These are phyloP conservation scores for Dryas drummondii DNA, from an alignment of 306 rosid genomes.

Conservation along the genomic window DNA sequence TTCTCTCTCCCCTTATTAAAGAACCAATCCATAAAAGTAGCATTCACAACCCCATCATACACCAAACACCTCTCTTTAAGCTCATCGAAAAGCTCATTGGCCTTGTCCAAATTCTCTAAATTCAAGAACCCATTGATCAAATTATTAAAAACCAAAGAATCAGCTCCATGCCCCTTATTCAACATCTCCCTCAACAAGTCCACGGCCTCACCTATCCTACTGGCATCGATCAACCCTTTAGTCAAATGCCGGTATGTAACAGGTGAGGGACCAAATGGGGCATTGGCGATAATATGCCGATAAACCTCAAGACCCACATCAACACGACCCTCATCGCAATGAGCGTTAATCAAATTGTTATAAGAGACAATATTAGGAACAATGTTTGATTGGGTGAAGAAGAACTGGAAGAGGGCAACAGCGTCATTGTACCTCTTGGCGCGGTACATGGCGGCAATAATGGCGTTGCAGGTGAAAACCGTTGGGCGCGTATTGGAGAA, in stretches of 20 bases:
- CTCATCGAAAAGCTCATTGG: conserved; percentile 85
- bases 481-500: conserved; percentile 94
- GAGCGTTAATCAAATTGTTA: conserved; percentile 76
- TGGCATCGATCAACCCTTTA: conserved; percentile 64
- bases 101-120: conserved; percentile 72
- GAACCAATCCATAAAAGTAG: conserved; percentile 89
- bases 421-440: conserved; percentile 72
- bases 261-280: conserved; percentile 80
- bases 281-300: conserved; percentile 58
- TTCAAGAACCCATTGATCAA: conserved; percentile 67
- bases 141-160: conserved; percentile 80
- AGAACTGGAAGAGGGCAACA: conserved; percentile 72
- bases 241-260: conserved; percentile 84
- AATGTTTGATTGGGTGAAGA: conserved; percentile 74
- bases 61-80: conserved; percentile 85
- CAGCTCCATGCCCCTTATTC: conserved; percentile 81
- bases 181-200: conserved; percentile 92
- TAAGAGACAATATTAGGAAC: conserved; percentile 91
- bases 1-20: conserved; percentile 56
- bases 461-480: conserved; percentile 95
- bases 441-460: conserved; percentile 91
- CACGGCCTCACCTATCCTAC: conserved; percentile 67
- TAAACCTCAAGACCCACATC: conserved; percentile 72
- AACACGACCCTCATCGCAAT: conserved; percentile 81
- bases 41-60: conserved; percentile 87